phyloP scores from a whole-genome alignment of 805 yeast genomes.

The Metschnikowia drakensbergensis region DNA sequence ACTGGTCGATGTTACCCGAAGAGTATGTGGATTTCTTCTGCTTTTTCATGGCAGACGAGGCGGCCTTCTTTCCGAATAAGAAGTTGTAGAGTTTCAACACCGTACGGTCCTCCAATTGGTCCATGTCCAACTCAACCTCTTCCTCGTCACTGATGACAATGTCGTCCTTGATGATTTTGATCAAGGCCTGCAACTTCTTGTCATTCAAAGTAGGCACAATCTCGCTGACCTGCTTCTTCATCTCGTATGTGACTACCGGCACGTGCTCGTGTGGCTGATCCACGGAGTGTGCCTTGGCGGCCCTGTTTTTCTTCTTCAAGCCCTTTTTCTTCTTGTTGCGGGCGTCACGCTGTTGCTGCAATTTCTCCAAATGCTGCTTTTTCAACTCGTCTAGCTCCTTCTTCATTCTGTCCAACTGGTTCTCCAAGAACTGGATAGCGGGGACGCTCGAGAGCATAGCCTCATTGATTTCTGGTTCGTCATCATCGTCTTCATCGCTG shows the following conservation, averaged over 20 bases:
- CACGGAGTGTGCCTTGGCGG: conserved; percentile 22
- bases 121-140: conserved; percentile 90
- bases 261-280: conserved; percentile 23
- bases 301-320: conserved; percentile 31
- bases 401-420: conserved; percentile 81
- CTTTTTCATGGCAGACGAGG: conserved; percentile 40
- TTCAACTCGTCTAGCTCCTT: conserved; percentile 79
- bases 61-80: conserved; percentile 49
- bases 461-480: conserved; percentile 56
- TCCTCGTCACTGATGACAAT: conserved; percentile 67
- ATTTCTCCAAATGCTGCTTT: conserved; percentile 65
- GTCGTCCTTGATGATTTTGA: conserved; percentile 78
- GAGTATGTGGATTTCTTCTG: conserved; percentile 34
- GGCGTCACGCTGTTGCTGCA: conserved; percentile 59
- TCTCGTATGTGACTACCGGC: conserved; percentile 76
- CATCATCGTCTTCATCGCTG: conserved; percentile 49
- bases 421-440: conserved; percentile 84
- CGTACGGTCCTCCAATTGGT: conserved; percentile 80
- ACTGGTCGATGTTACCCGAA: conserved; percentile 41
- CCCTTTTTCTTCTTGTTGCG: conserved; percentile 40
- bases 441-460: conserved; percentile 67
- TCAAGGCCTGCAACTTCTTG: conserved; percentile 75
- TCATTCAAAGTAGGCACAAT: conserved; percentile 75
- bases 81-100: conserved; percentile 79
- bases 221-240: conserved; percentile 92